Base-by-base conservation (phyloP, 805 yeast genomes). In the Yarrowia alimentaria region DNA sequence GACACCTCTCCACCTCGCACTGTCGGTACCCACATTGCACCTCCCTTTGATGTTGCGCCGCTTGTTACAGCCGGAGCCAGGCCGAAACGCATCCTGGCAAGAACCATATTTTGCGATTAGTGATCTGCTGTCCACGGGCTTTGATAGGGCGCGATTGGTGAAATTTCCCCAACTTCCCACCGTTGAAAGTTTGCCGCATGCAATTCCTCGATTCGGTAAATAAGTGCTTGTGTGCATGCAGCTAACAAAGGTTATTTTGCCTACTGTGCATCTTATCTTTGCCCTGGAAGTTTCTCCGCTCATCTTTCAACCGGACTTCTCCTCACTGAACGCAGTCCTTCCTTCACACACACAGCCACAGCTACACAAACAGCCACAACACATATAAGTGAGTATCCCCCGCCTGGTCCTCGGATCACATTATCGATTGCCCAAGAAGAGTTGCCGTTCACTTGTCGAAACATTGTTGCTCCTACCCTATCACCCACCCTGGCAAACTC, bases 201-300 rank as follows among this genome's bases (percentile, higher is more conserved):
- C 5, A 11, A 28, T 28, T 40, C 11, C 47, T 33, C 3, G 13
- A 16, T 40, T 28, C n/a, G 47, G 33, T 19, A 11, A 6, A 10
- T 22, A 22, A 7, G 10, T 22, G 25, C 25, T n/a, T n/a, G n/a
- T n/a, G 9, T 17, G 30, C 43, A 24, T 37, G 43, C 43, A 24
- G 3, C 5, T 3, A 2, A 16, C 30, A 16, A 12, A 13, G 25
- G 7, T 6, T 32, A 13, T 7, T 11, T 32, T 5, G 21, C 14
- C n/a, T 14, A 18, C 22, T 14, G 13, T 47, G 10, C 32, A 40
- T 26, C 47, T 26, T 28, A 30, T 50, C 28, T 37, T 35, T 16
- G 34, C 52, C 34, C 29, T 19, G 52, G 43, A 38, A 26, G 32
- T 35, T 35, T 49, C 47, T 35, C 52, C 47, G 30, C 43, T 24